Percentiles rank a stretch among this genome's conserved stretches.
phyloP scores from a whole-genome alignment of 2,329 filamentous ascomycete genomes.

The Fusarium agapanthi region DNA sequence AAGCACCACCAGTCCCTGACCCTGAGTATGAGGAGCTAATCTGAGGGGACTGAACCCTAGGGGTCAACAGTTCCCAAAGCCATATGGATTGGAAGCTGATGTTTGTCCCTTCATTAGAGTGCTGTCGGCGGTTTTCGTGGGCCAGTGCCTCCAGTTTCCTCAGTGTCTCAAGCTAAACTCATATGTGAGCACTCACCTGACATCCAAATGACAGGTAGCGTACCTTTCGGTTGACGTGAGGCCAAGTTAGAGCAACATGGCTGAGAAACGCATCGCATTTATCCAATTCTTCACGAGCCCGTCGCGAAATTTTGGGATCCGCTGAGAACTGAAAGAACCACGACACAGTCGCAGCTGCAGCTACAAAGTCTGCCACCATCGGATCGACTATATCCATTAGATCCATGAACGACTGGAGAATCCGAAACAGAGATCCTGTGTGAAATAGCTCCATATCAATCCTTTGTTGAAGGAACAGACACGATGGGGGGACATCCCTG shows the following conservation, averaged over 20 bases:
- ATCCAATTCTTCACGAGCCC: background rate
- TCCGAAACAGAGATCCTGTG: background rate
- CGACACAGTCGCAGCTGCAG: background rate
- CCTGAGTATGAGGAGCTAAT: background rate
- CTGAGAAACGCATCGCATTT: background rate
- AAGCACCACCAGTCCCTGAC: rapidly evolving
- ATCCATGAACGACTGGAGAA: background rate
- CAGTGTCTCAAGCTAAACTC: background rate
- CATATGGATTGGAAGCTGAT: rapidly evolving
- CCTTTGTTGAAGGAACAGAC: background rate
- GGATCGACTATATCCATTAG: background rate
- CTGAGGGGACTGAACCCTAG: background rate
- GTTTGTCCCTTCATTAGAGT: background rate
- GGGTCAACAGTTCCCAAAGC: background rate
- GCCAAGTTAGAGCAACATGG: background rate
- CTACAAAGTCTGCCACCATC: background rate
- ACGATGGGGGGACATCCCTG: rapidly evolving
- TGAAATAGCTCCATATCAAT: background rate
- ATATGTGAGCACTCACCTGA: background rate
- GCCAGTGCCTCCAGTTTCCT: background rate
- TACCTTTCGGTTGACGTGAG: background rate
- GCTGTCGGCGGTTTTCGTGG: background rate
- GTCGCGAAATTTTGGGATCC: background rate
- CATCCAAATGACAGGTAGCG: rapidly evolving
- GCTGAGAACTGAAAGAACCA: background rate